Base-by-base conservation (phyloP, 495 filamentous ascomycete species). In the Lophium mytilinum region DNA sequence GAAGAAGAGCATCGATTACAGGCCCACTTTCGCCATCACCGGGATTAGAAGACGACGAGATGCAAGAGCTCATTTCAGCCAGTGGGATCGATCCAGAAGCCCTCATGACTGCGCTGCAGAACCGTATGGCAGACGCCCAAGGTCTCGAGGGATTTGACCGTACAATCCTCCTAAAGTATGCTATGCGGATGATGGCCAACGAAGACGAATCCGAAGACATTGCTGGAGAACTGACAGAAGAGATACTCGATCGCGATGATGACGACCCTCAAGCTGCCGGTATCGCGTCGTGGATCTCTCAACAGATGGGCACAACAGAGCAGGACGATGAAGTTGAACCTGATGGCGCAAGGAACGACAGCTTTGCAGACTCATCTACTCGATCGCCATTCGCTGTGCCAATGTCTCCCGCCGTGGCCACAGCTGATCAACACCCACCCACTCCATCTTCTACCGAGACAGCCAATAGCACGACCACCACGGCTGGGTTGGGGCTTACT, bases 151-250 rank as follows among this genome's bases (percentile, higher is more conserved):
- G 62, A 50, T 60, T 69, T 48, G 70, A 71, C 49, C 63, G 68
- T 21, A 39, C 53, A 10, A 62, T 65, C 2, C 62, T 72, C 19
- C 66, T 72, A 42, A 30, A 66, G 41, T 69, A 65, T 19, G 65
- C 66, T 15, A 60, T 58, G 49, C 62, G 67, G 18, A 68, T 72
- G 67, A 56, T 71, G 19, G 50, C 49, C 10, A 60, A 63, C 21
- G 59, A 71, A 47, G 60, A 49, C 34, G 61, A 40, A 9, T 64
- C 63, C 4, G 70, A 71, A 36, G 69, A 70, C n/a, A 69, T 68
- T 15, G 62, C 61, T 0, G 68, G 62, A 10, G 57, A 68, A 33
- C 35, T 72, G 39, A 66, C 69, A 19, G 52, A 63, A 36, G 58
- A 62, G 12, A 49, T 72, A 36, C 69, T 72, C 6, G 61, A 55